Percentiles rank a stretch among this genome's conserved stretches.
Evolutionary conservation across 257 asterid genomes (phyloP).

Genomic region (Mentha longifolia): DNA sequence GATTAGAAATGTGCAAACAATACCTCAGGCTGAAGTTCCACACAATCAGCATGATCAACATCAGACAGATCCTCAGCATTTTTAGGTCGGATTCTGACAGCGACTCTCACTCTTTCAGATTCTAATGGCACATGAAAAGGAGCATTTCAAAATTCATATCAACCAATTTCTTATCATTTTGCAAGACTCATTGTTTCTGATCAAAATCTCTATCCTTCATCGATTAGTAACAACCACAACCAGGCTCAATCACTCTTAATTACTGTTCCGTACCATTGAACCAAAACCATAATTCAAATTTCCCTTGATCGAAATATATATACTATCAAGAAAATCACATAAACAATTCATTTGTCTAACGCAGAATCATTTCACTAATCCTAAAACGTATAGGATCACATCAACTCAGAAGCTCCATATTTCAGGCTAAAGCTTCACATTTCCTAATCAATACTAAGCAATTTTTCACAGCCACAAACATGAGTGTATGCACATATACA

Average conservation of each 20-base stretch:
- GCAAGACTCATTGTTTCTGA: conserved; percentile 14
- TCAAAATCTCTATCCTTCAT: conserved; percentile 27
- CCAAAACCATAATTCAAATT: conserved; percentile 19
- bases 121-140: conserved; percentile 44
- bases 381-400: not conserved
- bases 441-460: not conserved
- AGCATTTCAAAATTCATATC: conserved; percentile 18
- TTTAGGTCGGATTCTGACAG: conserved; percentile 85
- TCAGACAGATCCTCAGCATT: conserved; percentile 70
- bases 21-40: conserved; percentile 95
- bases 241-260: not conserved
- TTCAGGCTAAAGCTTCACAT: not conserved
- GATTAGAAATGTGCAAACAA: conserved; percentile 13
- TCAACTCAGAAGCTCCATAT: not conserved
- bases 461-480: conserved; percentile 12
- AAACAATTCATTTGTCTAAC: not conserved
- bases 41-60: conserved; percentile 77
- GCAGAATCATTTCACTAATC: not conserved
- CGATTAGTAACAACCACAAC: conserved; percentile 2
- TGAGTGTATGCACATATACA: not conserved
- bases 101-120: conserved; percentile 92
- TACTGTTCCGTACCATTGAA: not conserved
- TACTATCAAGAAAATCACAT: conserved; percentile 11
- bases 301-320: conserved; percentile 10
- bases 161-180: not conserved